Conservation (phyloP, 495 filamentous ascomycete genomes). For the Xylaria nigripes region DNA sequence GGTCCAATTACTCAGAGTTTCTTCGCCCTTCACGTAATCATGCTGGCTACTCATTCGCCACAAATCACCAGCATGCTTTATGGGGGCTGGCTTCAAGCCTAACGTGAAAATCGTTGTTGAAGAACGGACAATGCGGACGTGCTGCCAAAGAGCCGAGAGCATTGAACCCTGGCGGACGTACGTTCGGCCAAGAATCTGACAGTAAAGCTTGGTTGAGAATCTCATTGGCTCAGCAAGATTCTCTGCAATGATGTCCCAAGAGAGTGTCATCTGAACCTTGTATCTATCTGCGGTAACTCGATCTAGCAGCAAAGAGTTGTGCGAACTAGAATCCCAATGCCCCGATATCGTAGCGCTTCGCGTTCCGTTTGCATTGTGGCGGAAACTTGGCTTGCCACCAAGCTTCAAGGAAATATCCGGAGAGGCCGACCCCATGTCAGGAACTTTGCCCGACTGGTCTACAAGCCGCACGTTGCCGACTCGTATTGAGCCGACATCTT, state of each 20-base stretch:
- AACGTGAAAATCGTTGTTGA: conserved; percentile 78
- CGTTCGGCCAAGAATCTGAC: conserved; percentile 76
- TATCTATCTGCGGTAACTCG: conserved; percentile 85
- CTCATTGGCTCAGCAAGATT: conserved; percentile 74
- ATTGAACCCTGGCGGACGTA: conserved; percentile 78
- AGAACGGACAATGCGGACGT: conserved; percentile 76
- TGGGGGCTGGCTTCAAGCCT: conserved; percentile 74
- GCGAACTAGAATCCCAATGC: conserved; percentile 95
- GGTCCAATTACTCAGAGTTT: conserved; percentile 71
- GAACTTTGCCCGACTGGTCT: conserved; percentile 75
- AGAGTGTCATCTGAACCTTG: conserved; percentile 76
- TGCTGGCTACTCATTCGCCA: conserved; percentile 96
- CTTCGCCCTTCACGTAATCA: conserved; percentile 92
- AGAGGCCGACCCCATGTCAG: conserved; percentile 61
- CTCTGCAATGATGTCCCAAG: conserved; percentile 72
- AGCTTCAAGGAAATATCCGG: conserved; percentile 72
- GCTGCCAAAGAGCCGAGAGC: conserved; percentile 81
- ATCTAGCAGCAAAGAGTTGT: conserved; percentile 82
- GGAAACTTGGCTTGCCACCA: conserved; percentile 62
- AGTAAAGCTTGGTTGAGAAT: conserved; percentile 69
- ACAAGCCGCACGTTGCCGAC: conserved; percentile 74
- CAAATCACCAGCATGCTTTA: conserved; percentile 83
- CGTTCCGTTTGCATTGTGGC: conserved; percentile 81
- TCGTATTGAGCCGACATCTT: conserved; percentile 63
- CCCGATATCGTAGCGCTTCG: conserved; percentile 75